Evolutionary conservation across 768 basidiomycete species (phyloP).

Genomic region (Trametes coccinea): DNA sequence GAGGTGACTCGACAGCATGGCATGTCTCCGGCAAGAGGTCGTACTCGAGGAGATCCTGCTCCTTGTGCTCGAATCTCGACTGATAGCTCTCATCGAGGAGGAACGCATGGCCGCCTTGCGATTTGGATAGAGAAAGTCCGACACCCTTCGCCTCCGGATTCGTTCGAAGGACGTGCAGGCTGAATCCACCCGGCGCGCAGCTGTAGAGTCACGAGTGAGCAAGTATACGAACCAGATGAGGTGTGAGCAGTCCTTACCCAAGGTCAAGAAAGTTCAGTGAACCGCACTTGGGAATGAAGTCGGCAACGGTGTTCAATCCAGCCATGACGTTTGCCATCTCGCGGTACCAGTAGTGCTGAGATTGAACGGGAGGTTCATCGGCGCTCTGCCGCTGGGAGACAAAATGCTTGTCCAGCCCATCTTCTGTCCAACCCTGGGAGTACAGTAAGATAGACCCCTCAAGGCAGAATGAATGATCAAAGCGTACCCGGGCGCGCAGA

Average conservation of each 20-base stretch:
- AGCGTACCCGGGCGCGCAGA: too few species aligned
- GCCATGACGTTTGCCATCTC: neutral
- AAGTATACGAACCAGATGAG: neutral
- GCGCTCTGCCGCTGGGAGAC: neutral
- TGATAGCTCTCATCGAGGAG: neutral
- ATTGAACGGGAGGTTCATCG: neutral
- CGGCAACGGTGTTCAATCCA: neutral
- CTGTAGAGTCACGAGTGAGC: neutral
- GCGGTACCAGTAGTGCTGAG: neutral
- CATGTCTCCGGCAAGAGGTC: neutral
- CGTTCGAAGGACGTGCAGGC: neutral
- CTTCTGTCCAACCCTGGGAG: neutral
- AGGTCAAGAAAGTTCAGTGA: neutral
- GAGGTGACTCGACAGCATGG: neutral
- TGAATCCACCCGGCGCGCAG: constrained; percentile 7
- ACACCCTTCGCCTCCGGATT: neutral
- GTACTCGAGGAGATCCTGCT: constrained; percentile 1
- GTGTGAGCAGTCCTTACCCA: neutral
- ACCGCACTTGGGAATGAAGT: neutral
- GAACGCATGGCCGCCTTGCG: constrained; percentile 1
- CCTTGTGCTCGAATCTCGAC: neutral
- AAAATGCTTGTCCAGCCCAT: neutral
- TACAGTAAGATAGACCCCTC: too few species aligned
- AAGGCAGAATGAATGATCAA: too few species aligned
- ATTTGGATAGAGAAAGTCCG: neutral